These are phyloP conservation scores for Suhomyces faveliae DNA, from an alignment of 805 yeast species.

Conservation along the genomic window DNA sequence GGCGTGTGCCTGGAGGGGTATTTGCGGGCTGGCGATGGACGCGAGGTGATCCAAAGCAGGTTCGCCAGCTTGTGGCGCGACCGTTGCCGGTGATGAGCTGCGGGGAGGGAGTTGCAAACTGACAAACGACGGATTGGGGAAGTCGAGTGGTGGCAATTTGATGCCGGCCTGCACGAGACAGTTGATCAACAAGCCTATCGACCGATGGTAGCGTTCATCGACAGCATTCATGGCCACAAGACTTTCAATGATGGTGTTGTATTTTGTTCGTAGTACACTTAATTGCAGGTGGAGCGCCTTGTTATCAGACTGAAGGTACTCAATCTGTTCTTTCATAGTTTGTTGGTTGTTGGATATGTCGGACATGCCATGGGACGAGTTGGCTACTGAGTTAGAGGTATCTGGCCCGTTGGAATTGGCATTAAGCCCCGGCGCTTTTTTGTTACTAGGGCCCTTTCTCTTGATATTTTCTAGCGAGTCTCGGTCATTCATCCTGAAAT, in stretches of 20 bases:
- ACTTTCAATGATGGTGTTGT: conserved; percentile 62
- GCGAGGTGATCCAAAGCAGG: not conserved
- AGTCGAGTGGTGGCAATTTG: conserved; percentile 61
- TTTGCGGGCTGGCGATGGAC: conserved; percentile 2
- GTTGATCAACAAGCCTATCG: conserved; percentile 50
- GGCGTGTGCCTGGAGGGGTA: conserved; percentile 5
- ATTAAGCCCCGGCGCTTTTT: conserved; percentile 30
- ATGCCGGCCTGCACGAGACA: conserved; percentile 59
- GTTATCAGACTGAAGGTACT: conserved; percentile 32
- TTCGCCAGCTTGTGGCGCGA: not conserved
- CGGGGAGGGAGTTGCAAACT: conserved; percentile 18
- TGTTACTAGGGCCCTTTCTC: conserved; percentile 68
- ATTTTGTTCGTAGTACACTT: conserved; percentile 50
- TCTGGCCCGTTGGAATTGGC: conserved; percentile 4
- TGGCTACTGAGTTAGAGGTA: conserved; percentile 1
- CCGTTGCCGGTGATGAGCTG: too few relatives aligned
- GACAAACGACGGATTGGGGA: conserved; percentile 43
- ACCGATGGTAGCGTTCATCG: conserved; percentile 55
- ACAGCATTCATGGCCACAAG: conserved; percentile 54
- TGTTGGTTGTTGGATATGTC: conserved; percentile 7
- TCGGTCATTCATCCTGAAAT: conserved; percentile 70
- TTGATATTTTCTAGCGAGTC: conserved; percentile 85
- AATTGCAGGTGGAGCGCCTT: conserved; percentile 32
- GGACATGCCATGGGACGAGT: conserved; percentile 6
- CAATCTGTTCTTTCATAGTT: conserved; percentile 30